Evolutionary conservation across 148 eudicot species (phyloP).

Genomic region (Cornus kousa): DNA sequence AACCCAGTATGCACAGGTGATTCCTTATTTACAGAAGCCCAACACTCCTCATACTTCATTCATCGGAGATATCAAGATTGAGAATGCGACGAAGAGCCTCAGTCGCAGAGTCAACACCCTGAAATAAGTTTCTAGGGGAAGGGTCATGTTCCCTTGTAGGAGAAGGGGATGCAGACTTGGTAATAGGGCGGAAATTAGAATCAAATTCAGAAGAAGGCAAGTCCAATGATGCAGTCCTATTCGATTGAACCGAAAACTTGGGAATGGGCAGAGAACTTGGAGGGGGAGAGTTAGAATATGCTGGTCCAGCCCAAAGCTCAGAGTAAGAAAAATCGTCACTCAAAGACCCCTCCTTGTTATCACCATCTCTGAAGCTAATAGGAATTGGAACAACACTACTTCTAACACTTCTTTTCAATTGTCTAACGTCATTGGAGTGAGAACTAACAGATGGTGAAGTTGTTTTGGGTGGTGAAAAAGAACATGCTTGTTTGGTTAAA

Average conservation of each 20-base stretch:
- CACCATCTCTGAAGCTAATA: conserved; percentile 31
- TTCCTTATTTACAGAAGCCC: conserved; percentile 32
- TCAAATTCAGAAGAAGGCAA: conserved; percentile 45
- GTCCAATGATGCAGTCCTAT: conserved; percentile 68
- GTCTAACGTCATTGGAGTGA: conserved; percentile 27
- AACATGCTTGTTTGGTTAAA: conserved; percentile 26
- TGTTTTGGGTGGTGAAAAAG: conserved; percentile 40
- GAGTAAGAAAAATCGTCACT: conserved; percentile 34
- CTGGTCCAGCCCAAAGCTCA: conserved; percentile 92
- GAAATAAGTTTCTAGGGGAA: conserved; percentile 30
- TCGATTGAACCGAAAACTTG: conserved; percentile 59
- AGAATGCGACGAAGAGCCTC: conserved; percentile 80
- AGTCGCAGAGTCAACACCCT: conserved; percentile 59
- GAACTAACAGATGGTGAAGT: conserved; percentile 27
- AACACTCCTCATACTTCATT: conserved; percentile 32
- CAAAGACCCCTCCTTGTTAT: conserved; percentile 21
- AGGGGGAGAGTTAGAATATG: conserved; percentile 81
- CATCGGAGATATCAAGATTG: conserved; percentile 72
- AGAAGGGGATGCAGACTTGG: conserved; percentile 86
- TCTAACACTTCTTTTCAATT: conserved; percentile 21
- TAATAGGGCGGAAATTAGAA: conserved; percentile 40
- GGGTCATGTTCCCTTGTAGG: conserved; percentile 45
- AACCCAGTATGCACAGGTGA: conserved; percentile 14
- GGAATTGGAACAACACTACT: conserved; percentile 50
- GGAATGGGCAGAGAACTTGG: conserved; percentile 91